Percentiles rank a stretch among this genome's conserved stretches.
Conservation (phyloP, 139 green algal genomes). For the Auxenochlorella pyrenoidosa region DNA sequence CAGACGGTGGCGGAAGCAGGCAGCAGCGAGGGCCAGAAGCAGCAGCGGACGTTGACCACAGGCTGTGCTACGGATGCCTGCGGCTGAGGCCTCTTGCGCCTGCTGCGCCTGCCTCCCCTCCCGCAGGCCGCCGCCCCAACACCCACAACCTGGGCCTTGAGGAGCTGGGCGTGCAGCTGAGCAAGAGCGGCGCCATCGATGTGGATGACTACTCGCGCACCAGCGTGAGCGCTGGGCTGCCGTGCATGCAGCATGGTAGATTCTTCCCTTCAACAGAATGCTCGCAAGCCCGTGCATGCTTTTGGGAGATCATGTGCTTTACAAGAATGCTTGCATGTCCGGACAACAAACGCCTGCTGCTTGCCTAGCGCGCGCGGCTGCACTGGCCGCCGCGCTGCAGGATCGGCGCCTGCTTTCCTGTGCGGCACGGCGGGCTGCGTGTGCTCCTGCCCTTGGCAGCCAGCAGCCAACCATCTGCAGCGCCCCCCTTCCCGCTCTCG, state of each 20-base stretch:
- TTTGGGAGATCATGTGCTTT: too few species aligned
- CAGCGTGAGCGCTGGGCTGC: constrained; percentile 42
- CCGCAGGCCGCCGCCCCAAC: constrained; percentile 44
- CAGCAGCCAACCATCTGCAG: not conserved
- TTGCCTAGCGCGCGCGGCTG: too few species aligned
- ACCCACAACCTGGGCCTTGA: constrained; percentile 44
- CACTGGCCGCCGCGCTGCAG: too few species aligned
- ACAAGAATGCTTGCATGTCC: too few species aligned
- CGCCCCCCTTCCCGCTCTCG: not conserved
- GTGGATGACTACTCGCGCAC: constrained; percentile 91
- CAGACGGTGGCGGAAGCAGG: not conserved
- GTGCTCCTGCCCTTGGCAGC: not conserved
- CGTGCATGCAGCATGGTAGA: too few species aligned
- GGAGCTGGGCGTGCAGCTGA: constrained; percentile 74
- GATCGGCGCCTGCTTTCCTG: too few species aligned
- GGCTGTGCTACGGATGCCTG: too few species aligned
- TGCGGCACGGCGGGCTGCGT: not conserved
- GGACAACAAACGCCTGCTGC: too few species aligned
- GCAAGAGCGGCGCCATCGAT: constrained; percentile 69
- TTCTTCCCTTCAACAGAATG: too few species aligned
- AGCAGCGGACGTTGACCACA: not conserved
- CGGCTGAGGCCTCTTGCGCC: too few species aligned
- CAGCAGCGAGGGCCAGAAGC: not conserved
- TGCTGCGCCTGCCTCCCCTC: not conserved
- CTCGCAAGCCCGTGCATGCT: too few species aligned